phyloP scores from a whole-genome alignment of 805 yeast species.

The Pichia membranifaciens region DNA sequence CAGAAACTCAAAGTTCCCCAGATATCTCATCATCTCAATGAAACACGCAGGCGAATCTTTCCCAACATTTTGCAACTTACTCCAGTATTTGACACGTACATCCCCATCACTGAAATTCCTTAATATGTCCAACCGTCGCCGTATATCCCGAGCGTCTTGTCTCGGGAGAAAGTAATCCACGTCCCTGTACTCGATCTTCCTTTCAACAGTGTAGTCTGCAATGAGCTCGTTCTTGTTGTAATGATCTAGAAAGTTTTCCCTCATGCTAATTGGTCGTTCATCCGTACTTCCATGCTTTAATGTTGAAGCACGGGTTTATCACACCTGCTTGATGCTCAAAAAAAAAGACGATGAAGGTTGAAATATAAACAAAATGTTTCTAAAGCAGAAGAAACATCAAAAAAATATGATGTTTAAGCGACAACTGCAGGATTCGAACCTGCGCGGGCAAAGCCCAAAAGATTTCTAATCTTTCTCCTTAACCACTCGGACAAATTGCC shows the following conservation, averaged over 20 bases:
- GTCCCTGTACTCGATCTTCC: constrained; percentile 2
- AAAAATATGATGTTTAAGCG: constrained; percentile 24
- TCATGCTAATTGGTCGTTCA: no score
- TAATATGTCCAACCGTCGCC: constrained; percentile 4
- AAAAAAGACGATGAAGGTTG: no score
- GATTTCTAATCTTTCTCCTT: constrained; percentile 55
- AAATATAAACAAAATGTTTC: no score
- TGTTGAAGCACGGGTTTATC: no score
- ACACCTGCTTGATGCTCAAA: no score
- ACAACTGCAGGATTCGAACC: constrained; percentile 59
- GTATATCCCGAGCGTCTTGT: background rate
- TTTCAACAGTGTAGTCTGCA: background rate
- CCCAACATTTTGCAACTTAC: background rate
- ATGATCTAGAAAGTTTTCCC: no score
- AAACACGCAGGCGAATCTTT: constrained; percentile 9
- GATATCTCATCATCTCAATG: constrained; percentile 5
- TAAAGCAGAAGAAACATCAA: background rate
- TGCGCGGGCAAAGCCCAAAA: constrained; percentile 60
- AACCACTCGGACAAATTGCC: constrained; percentile 56
- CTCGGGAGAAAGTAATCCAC: background rate
- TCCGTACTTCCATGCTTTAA: no score
- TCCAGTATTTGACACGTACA: constrained; percentile 4
- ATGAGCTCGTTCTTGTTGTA: no score
- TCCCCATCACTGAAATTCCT: background rate
- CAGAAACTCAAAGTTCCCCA: background rate